Percentiles rank a stretch among this genome's conserved stretches.
These are phyloP conservation scores for Scenedesmus sp. DNA, from an alignment of 163 green algal genomes.

Conservation along the genomic window DNA sequence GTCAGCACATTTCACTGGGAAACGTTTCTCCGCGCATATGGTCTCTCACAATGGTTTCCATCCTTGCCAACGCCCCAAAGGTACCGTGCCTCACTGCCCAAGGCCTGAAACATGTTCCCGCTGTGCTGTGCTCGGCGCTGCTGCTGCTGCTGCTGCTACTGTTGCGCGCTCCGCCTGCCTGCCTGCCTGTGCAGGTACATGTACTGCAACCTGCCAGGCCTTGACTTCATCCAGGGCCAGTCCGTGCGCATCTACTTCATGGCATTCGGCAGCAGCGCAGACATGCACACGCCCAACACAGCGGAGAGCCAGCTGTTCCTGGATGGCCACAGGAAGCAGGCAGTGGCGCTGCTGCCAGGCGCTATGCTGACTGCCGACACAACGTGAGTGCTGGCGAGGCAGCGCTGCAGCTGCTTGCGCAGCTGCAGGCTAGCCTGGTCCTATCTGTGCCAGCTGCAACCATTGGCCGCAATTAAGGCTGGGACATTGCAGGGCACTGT, in stretches of 20 bases:
- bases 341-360: slow-evolving; percentile 65
- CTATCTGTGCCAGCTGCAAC: no score
- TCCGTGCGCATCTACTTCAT: slow-evolving; percentile 72
- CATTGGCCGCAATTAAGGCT: no score
- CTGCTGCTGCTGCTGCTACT: not conserved
- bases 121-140: not conserved
- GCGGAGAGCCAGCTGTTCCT: slow-evolving; percentile 61
- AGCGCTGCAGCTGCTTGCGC: no score
- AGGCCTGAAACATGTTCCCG: no score
- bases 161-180: not conserved
- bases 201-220: slow-evolving; percentile 76
- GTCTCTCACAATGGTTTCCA: no score
- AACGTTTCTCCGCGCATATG: no score
- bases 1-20: no score
- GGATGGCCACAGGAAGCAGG: slow-evolving; percentile 50
- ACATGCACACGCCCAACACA: slow-evolving; percentile 79
- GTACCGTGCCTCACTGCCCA: no score
- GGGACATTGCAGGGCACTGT: no score
- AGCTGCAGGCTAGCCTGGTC: no score
- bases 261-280: slow-evolving; percentile 69
- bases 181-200: slow-evolving; percentile 56
- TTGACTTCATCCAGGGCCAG: slow-evolving; percentile 58
- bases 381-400: slow-evolving; percentile 19
- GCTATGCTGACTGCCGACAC: slow-evolving; percentile 51
- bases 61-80: no score